phyloP scores from a whole-genome alignment of 2,329 filamentous ascomycete genomes.

The Dryadomyces quercivorus region DNA sequence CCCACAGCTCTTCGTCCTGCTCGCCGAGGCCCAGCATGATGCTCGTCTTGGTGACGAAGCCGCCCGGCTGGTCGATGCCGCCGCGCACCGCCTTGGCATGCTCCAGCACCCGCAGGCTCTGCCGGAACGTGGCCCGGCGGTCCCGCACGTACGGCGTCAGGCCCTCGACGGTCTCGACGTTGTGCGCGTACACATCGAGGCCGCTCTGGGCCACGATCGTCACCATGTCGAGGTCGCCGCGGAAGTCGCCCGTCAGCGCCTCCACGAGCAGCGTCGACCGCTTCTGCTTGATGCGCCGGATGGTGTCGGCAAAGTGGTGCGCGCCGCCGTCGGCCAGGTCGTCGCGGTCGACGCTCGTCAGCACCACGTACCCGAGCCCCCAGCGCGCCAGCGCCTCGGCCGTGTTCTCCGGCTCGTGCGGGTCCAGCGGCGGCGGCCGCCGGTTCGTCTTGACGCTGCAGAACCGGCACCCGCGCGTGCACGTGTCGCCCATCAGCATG shows the following conservation, averaged over 20 bases:
- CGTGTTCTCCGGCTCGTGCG: constrained; percentile 93
- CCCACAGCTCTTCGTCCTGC: constrained; percentile 74
- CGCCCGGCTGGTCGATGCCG: constrained; percentile 19
- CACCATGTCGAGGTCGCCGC: constrained; percentile 78
- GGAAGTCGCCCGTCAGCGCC: constrained; percentile 77
- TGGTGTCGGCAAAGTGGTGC: constrained; percentile 82
- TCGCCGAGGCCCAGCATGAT: constrained; percentile 95
- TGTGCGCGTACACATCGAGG: constrained; percentile 93
- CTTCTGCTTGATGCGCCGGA: constrained; percentile 84
- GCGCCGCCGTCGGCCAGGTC: constrained; percentile 84
- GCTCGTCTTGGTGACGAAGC: constrained; percentile 94
- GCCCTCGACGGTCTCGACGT: constrained; percentile 87
- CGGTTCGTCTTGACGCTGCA: constrained; percentile 90
- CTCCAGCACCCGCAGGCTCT: constrained; percentile 68
- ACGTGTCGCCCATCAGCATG: constrained; percentile 99
- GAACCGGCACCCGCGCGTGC: constrained; percentile 90
- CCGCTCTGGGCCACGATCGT: constrained; percentile 73
- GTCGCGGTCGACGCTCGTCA: constrained; percentile 89
- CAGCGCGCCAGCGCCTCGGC: constrained; percentile 85
- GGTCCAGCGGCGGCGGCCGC: constrained; percentile 66
- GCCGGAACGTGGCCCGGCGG: constrained; percentile 75
- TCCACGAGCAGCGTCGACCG: constrained; percentile 67
- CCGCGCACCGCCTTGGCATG: constrained; percentile 67
- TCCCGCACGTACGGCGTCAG: constrained; percentile 86
- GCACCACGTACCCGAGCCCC: constrained; percentile 91